These are phyloP conservation scores for Rhodosporidiobolus odoratus DNA, from an alignment of 768 basidiomycete species.

Conservation along the genomic window DNA sequence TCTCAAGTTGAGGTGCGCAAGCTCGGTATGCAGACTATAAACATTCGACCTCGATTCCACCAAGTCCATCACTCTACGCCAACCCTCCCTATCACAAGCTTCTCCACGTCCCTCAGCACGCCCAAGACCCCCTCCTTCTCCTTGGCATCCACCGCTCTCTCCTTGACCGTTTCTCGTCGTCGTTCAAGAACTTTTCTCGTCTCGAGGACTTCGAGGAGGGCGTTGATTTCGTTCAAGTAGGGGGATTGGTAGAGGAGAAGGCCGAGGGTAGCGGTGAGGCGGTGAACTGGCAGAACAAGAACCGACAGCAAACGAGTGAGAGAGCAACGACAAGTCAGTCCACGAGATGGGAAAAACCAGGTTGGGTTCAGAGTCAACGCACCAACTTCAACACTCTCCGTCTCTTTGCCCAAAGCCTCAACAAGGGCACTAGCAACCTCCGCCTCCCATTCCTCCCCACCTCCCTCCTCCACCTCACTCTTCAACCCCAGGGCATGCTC, in stretches of 20 bases:
- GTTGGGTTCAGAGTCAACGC: constrained; percentile 45
- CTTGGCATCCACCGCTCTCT: neutral
- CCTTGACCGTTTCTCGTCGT: constrained; percentile 48
- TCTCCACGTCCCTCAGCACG: constrained; percentile 43
- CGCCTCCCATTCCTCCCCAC: constrained; percentile 75
- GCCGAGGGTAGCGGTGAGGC: constrained; percentile 70
- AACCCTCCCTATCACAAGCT: constrained; percentile 50
- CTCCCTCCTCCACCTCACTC: constrained; percentile 46
- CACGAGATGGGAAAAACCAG: neutral
- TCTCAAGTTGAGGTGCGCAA: no score
- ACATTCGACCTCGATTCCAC: no score
- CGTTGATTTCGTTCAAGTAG: constrained; percentile 54
- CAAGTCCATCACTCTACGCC: no score
- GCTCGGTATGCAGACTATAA: no score
- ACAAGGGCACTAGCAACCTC: constrained; percentile 78
- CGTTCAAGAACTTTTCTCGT: constrained; percentile 48
- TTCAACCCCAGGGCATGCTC: no score
- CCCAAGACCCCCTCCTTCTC: constrained; percentile 59
- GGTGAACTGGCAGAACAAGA: constrained; percentile 58
- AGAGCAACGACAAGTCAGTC: constrained; percentile 43
- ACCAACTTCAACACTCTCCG: constrained; percentile 73
- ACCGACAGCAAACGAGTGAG: no score
- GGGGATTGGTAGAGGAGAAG: constrained; percentile 72
- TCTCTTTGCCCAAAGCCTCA: constrained; percentile 69
- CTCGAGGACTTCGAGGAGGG: constrained; percentile 68